A percentile compares a stretch with the other conserved stretches of the same genome.
Evolutionary conservation across 2,329 filamentous ascomycete species (phyloP).

Genomic region (Rhexocercosporidium sp.): DNA sequence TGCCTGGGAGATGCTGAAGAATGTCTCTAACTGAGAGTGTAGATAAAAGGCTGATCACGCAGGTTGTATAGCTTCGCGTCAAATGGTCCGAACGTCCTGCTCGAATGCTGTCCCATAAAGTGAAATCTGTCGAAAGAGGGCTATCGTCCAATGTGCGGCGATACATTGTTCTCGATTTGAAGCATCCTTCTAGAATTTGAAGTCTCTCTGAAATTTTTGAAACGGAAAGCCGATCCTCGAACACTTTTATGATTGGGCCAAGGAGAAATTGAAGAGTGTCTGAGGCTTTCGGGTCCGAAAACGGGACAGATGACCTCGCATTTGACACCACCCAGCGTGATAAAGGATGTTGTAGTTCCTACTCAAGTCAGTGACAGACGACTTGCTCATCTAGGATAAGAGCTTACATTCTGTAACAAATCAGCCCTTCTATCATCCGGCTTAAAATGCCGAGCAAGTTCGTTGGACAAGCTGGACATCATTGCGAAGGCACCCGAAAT

Average conservation of each 20-base stretch:
- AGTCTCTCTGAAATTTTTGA: not conserved
- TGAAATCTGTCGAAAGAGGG: not conserved
- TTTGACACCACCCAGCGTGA: not conserved
- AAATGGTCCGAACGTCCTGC: not conserved
- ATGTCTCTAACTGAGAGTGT: not conserved
- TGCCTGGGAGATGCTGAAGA: not conserved
- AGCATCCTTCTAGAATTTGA: not conserved
- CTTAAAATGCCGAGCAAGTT: not conserved
- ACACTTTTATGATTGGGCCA: not conserved
- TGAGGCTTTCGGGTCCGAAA: not conserved
- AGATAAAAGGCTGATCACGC: not conserved
- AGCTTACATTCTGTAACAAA: not conserved
- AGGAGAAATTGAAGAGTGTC: not conserved
- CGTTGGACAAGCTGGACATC: not conserved
- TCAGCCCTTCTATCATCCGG: not conserved
- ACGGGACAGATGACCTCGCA: not conserved
- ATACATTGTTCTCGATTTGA: not conserved
- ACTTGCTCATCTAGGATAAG: not conserved
- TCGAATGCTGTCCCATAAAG: not conserved
- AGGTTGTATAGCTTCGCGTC: not conserved
- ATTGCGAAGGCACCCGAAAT: not conserved
- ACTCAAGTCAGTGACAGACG: not conserved
- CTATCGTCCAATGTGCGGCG: not conserved
- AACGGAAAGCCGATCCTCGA: not conserved
- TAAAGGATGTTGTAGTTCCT: not conserved